Conservation (phyloP, 495 filamentous ascomycete species). For the Trichoderma orchidacearum region DNA sequence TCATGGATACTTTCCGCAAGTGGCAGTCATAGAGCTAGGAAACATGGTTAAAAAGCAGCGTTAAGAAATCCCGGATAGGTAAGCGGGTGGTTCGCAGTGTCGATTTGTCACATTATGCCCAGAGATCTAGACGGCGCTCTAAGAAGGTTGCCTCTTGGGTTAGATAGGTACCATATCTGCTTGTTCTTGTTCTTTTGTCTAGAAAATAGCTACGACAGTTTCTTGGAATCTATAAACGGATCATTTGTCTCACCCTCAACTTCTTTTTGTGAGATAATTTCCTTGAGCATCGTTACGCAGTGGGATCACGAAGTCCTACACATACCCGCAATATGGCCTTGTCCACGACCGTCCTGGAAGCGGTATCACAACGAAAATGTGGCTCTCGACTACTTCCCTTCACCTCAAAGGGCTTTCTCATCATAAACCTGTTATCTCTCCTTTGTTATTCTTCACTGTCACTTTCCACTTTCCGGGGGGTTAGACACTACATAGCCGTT, state of each 20-base stretch:
- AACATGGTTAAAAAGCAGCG: not conserved
- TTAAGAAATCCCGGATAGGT: not conserved
- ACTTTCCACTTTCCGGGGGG: too few species aligned
- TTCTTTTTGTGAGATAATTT: too few species aligned
- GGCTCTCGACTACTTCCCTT: too few species aligned
- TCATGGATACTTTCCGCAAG: constrained; percentile 76
- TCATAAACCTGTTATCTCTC: too few species aligned
- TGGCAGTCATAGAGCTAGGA: constrained; percentile 8
- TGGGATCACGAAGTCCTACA: not conserved
- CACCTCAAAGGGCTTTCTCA: too few species aligned
- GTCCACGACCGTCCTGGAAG: too few species aligned
- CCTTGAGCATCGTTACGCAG: too few species aligned
- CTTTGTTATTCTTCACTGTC: too few species aligned
- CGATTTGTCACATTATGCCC: not conserved
- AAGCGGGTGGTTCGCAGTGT: not conserved
- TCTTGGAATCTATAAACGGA: not conserved
- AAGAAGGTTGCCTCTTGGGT: not conserved
- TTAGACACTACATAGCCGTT: not conserved
- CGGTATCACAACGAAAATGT: too few species aligned
- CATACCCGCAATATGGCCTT: too few species aligned
- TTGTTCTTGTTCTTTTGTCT: not conserved
- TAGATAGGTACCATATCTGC: not conserved
- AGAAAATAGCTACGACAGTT: not conserved
- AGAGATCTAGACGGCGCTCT: not conserved
- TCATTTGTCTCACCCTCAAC: too few species aligned